phyloP scores from a whole-genome alignment of 225 moss, liverwort and hornwort species.

The Rhytidiadelphus loreus region DNA sequence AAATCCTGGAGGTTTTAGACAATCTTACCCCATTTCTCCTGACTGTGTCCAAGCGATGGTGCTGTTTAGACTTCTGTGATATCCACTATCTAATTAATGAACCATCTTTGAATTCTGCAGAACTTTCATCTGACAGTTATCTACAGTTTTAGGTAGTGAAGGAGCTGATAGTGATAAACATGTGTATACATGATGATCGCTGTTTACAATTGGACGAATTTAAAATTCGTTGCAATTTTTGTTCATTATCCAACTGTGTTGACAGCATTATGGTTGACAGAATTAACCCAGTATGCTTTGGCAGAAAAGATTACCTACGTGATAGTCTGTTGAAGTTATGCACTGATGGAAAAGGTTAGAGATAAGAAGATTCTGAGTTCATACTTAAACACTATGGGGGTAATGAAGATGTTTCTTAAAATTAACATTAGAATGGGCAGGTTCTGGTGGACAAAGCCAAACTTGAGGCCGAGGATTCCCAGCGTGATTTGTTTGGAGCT shows the following conservation, averaged over 20 bases:
- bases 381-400: neutral
- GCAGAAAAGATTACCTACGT: neutral
- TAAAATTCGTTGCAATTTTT: neutral
- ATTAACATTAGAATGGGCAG: constrained; percentile 22
- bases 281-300: neutral
- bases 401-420: neutral
- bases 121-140: neutral
- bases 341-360: neutral
- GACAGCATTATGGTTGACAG: neutral
- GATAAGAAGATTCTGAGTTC: neutral
- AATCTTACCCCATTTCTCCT: neutral
- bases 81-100: neutral
- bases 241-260: neutral
- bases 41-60: neutral
- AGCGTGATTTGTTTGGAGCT: constrained; percentile 74
- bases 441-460: constrained; percentile 76
- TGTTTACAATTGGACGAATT: neutral
- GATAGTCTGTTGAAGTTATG: neutral
- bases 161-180: neutral
- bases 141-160: neutral
- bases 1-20: constrained; percentile 67
- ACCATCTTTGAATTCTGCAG: neutral
- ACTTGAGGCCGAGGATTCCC: constrained; percentile 73
- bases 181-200: neutral
- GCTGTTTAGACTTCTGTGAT: neutral